Evolutionary conservation across 345 rosid genomes (phyloP).

Genomic region (Turnera subulata): DNA sequence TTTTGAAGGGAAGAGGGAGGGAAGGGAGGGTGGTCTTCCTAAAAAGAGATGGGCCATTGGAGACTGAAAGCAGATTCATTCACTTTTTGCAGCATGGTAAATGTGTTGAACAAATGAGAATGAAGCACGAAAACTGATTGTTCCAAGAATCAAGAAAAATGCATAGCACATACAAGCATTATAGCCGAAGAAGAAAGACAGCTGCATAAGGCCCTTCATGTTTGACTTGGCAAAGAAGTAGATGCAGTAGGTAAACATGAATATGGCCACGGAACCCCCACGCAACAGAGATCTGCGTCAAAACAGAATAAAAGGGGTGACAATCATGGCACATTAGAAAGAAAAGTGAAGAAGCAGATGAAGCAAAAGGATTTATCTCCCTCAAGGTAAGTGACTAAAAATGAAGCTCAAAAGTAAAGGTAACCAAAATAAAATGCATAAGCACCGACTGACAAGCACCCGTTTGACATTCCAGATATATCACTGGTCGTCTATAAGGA

Average conservation of each 20-base stretch:
- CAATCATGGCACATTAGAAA: background rate
- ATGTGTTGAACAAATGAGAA: slow-evolving; percentile 54
- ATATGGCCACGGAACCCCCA: slow-evolving; percentile 62
- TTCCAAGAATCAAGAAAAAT: slow-evolving; percentile 66
- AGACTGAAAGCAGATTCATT: slow-evolving; percentile 13
- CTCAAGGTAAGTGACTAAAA: background rate
- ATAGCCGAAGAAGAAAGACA: slow-evolving; percentile 63
- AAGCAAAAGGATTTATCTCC: background rate
- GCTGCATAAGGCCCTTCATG: slow-evolving; percentile 70
- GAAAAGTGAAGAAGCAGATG: background rate
- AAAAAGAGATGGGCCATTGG: background rate
- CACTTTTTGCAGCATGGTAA: slow-evolving; percentile 53
- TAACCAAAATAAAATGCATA: too few species aligned
- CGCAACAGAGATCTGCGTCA: slow-evolving; percentile 59
- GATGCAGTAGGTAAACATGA: slow-evolving; percentile 65
- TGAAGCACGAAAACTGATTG: slow-evolving; percentile 58
- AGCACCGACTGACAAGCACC: too few species aligned
- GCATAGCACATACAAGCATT: slow-evolving; percentile 65
- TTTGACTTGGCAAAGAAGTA: slow-evolving; percentile 58
- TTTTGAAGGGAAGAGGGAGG: background rate
- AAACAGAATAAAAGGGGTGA: slow-evolving; percentile 4
- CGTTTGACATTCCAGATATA: too few species aligned
- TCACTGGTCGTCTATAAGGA: too few species aligned
- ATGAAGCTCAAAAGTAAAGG: background rate
- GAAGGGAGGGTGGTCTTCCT: background rate